A percentile compares a stretch with the other conserved stretches of the same genome.
These are phyloP conservation scores for Phytophthora brassicae DNA, from an alignment of 352 stramenopile species.

Conservation along the genomic window DNA sequence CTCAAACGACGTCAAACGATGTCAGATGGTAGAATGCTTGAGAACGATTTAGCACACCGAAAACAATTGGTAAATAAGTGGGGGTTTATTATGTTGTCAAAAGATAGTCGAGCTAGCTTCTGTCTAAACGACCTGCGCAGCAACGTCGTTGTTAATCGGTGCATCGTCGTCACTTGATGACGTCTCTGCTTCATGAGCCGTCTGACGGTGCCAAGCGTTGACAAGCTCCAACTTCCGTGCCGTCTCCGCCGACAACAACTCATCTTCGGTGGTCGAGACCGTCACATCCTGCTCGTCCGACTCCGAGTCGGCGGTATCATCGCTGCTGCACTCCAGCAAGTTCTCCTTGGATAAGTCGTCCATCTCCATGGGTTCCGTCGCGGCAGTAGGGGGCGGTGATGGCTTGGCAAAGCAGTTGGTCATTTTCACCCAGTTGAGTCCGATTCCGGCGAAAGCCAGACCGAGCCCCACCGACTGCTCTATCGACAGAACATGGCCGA, in stretches of 20 bases:
- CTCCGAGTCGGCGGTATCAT: constrained; percentile 66
- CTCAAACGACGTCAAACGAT: not conserved
- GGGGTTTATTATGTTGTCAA: constrained; percentile 31
- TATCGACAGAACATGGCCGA: constrained; percentile 71
- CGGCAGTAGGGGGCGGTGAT: constrained; percentile 17
- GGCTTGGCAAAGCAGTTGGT: constrained; percentile 49
- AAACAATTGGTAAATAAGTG: constrained; percentile 36
- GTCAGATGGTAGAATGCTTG: no score
- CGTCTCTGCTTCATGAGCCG: constrained; percentile 24
- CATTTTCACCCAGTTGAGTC: constrained; percentile 77
- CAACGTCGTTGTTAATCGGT: constrained; percentile 13
- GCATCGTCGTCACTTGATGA: constrained; percentile 20
- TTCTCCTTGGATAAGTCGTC: constrained; percentile 51
- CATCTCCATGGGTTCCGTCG: constrained; percentile 16
- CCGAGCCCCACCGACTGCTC: constrained; percentile 68
- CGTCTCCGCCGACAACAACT: constrained; percentile 42
- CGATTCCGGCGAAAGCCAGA: constrained; percentile 72
- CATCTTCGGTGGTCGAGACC: constrained; percentile 26
- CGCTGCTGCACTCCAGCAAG: constrained; percentile 62
- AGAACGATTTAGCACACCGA: no score
- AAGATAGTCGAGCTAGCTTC: not conserved
- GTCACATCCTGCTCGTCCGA: constrained; percentile 48
- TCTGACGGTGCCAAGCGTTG: constrained; percentile 65
- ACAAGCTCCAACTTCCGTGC: constrained; percentile 67
- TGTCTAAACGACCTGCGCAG: constrained; percentile 34